phyloP scores from a whole-genome alignment of 2,329 filamentous ascomycete species.

The Trichothecium roseum region DNA sequence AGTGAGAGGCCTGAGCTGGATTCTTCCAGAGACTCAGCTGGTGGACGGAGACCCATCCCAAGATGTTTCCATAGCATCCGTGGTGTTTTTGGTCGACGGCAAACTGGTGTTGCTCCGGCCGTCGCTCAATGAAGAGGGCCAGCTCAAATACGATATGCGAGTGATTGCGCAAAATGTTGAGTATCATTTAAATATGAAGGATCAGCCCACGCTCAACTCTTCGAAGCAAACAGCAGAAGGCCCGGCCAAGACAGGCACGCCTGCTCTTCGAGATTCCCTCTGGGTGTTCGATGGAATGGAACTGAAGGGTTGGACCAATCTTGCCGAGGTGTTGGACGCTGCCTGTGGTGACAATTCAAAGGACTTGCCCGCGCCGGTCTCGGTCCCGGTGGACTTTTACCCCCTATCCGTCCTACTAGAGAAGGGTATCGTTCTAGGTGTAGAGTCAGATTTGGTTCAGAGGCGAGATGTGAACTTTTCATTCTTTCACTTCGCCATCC shows the following conservation, averaged over 20 bases:
- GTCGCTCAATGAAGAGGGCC: slow-evolving; percentile 68
- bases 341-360: slow-evolving; percentile 53
- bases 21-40: slow-evolving; percentile 82
- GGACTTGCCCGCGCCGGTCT: slow-evolving; percentile 64
- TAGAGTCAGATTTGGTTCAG: slow-evolving; percentile 90
- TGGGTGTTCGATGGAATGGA: slow-evolving; percentile 90
- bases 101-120: slow-evolving; percentile 90
- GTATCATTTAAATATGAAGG: slow-evolving; percentile 86
- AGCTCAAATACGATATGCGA: slow-evolving; percentile 96
- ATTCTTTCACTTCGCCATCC: slow-evolving; percentile 76
- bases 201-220: slow-evolving; percentile 46
- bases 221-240: neutral
- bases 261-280: slow-evolving; percentile 68
- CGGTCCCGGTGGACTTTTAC: slow-evolving; percentile 87
- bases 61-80: slow-evolving; percentile 86
- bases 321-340: slow-evolving; percentile 70
- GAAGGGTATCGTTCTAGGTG: slow-evolving; percentile 81
- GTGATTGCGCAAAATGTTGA: slow-evolving; percentile 94
- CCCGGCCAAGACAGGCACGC: slow-evolving; percentile 7
- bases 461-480: slow-evolving; percentile 85
- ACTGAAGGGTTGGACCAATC: slow-evolving; percentile 80
- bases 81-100: slow-evolving; percentile 92
- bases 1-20: slow-evolving; percentile 90
- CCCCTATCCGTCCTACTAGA: slow-evolving; percentile 78
- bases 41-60: slow-evolving; percentile 88